These are phyloP conservation scores for Dioscorea zingiberensis DNA, from an alignment of 106 monocot genomes.

Conservation along the genomic window DNA sequence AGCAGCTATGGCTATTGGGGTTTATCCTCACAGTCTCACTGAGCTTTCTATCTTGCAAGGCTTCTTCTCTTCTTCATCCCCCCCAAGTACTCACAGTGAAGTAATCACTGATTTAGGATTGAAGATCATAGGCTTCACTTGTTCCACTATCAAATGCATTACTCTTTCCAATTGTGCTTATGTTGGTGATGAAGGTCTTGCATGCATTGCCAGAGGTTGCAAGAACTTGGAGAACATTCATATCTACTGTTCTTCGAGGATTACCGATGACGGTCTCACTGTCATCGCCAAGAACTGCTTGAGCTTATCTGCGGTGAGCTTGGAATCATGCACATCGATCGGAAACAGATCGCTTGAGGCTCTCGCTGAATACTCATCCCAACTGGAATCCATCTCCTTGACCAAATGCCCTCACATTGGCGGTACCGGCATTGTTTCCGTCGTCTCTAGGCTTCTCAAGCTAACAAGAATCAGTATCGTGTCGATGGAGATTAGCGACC, in stretches of 20 bases:
- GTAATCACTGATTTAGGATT: slow-evolving; percentile 1
- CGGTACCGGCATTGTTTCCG: not conserved
- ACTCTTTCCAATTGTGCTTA: not conserved
- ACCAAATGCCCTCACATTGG: not conserved
- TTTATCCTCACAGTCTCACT: not conserved
- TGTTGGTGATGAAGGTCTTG: not conserved
- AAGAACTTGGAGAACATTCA: not conserved
- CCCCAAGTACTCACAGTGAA: too few species aligned
- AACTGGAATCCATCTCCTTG: not conserved
- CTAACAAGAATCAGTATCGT: not conserved
- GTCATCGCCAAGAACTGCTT: not conserved
- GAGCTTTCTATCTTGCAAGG: not conserved
- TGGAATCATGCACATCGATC: not conserved
- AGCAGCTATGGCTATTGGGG: not conserved
- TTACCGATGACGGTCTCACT: not conserved
- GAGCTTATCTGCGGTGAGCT: not conserved
- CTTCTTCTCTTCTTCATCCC: not conserved
- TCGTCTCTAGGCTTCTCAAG: not conserved
- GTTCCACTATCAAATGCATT: not conserved
- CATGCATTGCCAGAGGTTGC: not conserved
- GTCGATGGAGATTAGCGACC: not conserved
- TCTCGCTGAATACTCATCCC: not conserved
- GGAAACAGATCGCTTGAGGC: not conserved
- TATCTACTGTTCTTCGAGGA: not conserved
- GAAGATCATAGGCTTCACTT: not conserved